Evolutionary conservation across 768 basidiomycete species (phyloP), one percentile per base, ranked within the genome.

Genomic region (Lactarius tabidus): DNA sequence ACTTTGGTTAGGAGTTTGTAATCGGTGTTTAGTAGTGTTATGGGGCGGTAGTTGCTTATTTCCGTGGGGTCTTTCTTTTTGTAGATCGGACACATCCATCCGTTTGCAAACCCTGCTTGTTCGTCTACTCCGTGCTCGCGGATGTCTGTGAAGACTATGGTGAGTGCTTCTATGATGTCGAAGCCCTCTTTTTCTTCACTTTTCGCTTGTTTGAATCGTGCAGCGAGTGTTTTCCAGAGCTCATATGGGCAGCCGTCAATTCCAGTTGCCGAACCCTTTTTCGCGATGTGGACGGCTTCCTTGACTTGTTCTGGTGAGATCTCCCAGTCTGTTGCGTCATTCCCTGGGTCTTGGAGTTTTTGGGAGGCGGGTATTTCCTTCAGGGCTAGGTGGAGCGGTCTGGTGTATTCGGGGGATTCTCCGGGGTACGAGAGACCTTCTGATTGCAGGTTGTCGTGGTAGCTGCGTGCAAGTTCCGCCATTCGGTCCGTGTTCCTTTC

Each of bases 71-170:
- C 35, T 36, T 70, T 75, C 48, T 81, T 81, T 38, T 82, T 82
- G 63, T 77, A 81, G 0, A 82, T 33, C 0, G 76, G 79, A 71
- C 77, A 72, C 63, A 76, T 72, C 70, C 71, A 72, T 0, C 79
- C 80, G 8, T 71, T 51, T 0, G 73, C 29, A 57, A 78, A 82
- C 18, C 41, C 14, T 0, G 64, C 17, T 5, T 20, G 3, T 2
- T 2, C 29, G 1, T 0, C 26, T 28, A n/a, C n/a, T 0, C 65
- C 56, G 1, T 58, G 29, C 0, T 4, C 26, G 33, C 58, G 60
- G 1, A 62, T 62, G 28, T 66, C 56, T 1, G 53, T 5, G 39
- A 59, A 66, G 0, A 0, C 17, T 1, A 1, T 31, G 48, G 14
- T 57, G 56, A 2, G 20, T 14, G 6, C 28, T 33, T 6, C n/a